These are phyloP conservation scores for Penicillium sp. DNA, from an alignment of 2,329 filamentous ascomycete species.

Conservation along the genomic window DNA sequence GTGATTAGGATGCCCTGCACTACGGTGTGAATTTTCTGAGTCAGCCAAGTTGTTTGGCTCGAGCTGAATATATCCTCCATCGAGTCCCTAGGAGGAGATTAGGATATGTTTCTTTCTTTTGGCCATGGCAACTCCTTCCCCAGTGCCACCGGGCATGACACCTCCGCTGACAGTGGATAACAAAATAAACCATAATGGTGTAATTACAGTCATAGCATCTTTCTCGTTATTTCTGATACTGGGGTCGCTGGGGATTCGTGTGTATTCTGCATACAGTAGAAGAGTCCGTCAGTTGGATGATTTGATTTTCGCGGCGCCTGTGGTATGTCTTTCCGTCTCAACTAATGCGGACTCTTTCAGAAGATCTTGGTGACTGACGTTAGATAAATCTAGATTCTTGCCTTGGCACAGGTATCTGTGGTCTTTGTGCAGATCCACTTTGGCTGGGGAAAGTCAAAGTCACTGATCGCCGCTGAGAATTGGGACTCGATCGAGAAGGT, in stretches of 20 bases:
- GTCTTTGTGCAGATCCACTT: conserved; percentile 39
- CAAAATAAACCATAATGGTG: conserved; percentile 40
- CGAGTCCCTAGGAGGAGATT: background rate
- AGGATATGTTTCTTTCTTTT: background rate
- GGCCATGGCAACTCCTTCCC: conserved; percentile 5
- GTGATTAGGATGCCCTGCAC: background rate
- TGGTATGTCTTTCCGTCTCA: conserved; percentile 23
- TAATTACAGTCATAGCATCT: conserved; percentile 42
- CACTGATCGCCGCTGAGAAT: conserved; percentile 20
- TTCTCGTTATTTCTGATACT: conserved; percentile 41
- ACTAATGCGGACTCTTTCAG: background rate
- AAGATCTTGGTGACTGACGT: background rate
- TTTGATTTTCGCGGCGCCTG: conserved; percentile 32
- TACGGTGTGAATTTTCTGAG: background rate
- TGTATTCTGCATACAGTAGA: conserved; percentile 39
- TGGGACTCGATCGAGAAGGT: conserved; percentile 38
- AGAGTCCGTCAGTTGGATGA: conserved; percentile 36
- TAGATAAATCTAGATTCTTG: conserved; percentile 27
- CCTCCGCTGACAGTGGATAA: conserved; percentile 39
- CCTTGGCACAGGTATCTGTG: conserved; percentile 38
- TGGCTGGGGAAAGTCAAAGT: conserved; percentile 41
- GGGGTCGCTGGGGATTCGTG: conserved; percentile 40
- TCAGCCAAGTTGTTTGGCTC: background rate
- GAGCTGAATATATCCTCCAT: conserved; percentile 4
- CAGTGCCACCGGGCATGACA: conserved; percentile 21